Conservation (phyloP, 2,329 filamentous ascomycete genomes). For the Trichophyton benhamiae region DNA sequence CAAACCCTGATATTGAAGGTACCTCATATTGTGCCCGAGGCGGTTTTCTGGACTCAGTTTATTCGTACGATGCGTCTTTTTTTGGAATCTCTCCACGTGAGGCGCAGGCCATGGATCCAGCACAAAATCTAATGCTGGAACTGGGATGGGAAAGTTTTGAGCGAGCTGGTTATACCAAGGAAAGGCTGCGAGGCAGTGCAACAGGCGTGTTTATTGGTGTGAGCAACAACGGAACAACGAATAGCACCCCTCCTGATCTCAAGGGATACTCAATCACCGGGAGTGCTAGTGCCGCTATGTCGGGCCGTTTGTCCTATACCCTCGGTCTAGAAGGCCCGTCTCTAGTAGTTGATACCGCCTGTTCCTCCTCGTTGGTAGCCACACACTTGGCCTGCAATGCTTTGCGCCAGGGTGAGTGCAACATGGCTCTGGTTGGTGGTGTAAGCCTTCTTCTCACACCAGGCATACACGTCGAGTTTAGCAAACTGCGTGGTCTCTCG, state of each 20-base stretch:
- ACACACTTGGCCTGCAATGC: slow-evolving; percentile 22
- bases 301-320: slow-evolving; percentile 9
- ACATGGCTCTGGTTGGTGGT: slow-evolving; percentile 15
- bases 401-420: slow-evolving; percentile 19
- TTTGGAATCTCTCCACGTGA: slow-evolving; percentile 8
- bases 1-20: neutral
- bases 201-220: neutral
- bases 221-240: neutral
- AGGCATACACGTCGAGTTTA: slow-evolving; percentile 15
- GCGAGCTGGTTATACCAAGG: slow-evolving; percentile 54
- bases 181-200: neutral
- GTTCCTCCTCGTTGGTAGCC: slow-evolving; percentile 16
- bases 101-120: slow-evolving; percentile 24
- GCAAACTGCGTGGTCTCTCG: slow-evolving; percentile 12
- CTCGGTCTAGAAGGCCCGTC: slow-evolving; percentile 11
- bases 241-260: neutral
- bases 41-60: neutral
- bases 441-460: slow-evolving; percentile 19
- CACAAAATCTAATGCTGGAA: slow-evolving; percentile 62
- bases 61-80: slow-evolving; percentile 1
- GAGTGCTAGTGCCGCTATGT: slow-evolving; percentile 7
- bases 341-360: slow-evolving; percentile 14
- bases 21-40: neutral
- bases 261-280: slow-evolving; percentile 3
- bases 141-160: slow-evolving; percentile 74